Evolutionary conservation across 768 basidiomycete genomes (phyloP).

Genomic region (Boletus rubroflammeus): DNA sequence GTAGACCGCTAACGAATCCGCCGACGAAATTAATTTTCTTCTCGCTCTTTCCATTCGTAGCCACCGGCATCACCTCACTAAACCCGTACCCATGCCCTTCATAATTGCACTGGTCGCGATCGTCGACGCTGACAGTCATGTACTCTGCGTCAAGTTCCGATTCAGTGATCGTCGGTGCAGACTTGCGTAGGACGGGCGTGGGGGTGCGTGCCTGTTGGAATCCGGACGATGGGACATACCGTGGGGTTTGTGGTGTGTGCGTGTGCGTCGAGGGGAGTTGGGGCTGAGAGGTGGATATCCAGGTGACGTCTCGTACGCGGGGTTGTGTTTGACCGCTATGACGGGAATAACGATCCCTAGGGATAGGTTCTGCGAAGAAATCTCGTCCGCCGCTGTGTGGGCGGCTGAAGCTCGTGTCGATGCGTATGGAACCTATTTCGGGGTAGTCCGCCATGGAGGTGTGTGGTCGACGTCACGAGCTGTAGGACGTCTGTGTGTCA

Average conservation of each 20-base stretch:
- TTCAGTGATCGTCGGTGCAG: constrained; percentile 29
- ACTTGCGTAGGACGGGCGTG: constrained; percentile 28
- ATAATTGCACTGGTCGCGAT: constrained; percentile 18
- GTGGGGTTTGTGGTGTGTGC: constrained; percentile 29
- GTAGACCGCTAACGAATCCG: constrained; percentile 30
- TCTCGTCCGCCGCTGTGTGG: constrained; percentile 29
- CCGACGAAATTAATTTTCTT: constrained; percentile 29
- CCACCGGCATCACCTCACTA: constrained; percentile 20
- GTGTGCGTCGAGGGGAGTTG: constrained; percentile 26
- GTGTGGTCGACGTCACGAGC: not conserved
- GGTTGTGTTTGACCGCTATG: constrained; percentile 24
- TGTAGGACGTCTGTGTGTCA: not conserved
- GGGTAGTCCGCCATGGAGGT: constrained; percentile 26
- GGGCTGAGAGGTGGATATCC: constrained; percentile 29
- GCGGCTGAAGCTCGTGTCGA: constrained; percentile 30
- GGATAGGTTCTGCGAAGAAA: constrained; percentile 19
- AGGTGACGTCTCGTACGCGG: constrained; percentile 31
- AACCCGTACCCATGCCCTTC: constrained; percentile 22
- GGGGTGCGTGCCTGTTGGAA: constrained; percentile 25
- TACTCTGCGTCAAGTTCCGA: constrained; percentile 33
- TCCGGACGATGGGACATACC: constrained; percentile 16
- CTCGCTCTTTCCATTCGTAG: constrained; percentile 27
- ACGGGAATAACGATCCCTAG: constrained; percentile 30
- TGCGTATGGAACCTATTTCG: constrained; percentile 22
- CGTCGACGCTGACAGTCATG: constrained; percentile 31